Evolutionary conservation across 495 filamentous ascomycete genomes (phyloP).

Genomic region (Penicillium paradoxum): DNA sequence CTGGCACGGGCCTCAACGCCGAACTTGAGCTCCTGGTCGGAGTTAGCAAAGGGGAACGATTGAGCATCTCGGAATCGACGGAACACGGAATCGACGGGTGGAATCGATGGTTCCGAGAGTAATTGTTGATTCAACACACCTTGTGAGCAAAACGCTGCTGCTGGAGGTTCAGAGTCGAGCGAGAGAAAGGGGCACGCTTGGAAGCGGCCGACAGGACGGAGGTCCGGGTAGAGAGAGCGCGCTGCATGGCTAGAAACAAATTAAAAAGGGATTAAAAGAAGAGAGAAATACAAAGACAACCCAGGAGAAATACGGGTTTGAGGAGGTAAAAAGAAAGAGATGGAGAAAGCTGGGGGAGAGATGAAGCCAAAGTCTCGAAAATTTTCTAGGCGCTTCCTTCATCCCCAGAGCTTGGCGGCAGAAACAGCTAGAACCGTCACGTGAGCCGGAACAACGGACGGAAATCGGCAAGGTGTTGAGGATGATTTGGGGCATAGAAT

Average conservation of each 20-base stretch:
- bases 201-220: conserved; percentile 67
- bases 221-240: conserved; percentile 61
- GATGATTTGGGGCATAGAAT: not conserved
- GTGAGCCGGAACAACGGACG: conserved; percentile 19
- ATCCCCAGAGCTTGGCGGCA: conserved; percentile 45
- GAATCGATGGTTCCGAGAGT: not conserved
- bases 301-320: conserved; percentile 22
- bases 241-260: conserved; percentile 58
- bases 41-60: conserved; percentile 21
- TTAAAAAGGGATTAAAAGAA: conserved; percentile 21
- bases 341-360: conserved; percentile 24
- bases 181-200: conserved; percentile 46
- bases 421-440: conserved; percentile 47
- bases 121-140: conserved; percentile 48
- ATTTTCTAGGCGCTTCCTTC: conserved; percentile 46
- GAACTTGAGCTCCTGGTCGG: conserved; percentile 86
- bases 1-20: conserved; percentile 89
- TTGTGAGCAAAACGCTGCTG: conserved; percentile 93
- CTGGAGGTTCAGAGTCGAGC: conserved; percentile 59
- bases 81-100: conserved; percentile 8
- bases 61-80: conserved; percentile 16
- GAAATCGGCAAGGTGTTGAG: not conserved
- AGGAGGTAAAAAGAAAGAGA: conserved; percentile 14
- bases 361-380: conserved; percentile 50
- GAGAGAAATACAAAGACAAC: conserved; percentile 19